These are phyloP conservation scores for Letharia columbiana DNA, from an alignment of 495 filamentous ascomycete species.

Conservation along the genomic window DNA sequence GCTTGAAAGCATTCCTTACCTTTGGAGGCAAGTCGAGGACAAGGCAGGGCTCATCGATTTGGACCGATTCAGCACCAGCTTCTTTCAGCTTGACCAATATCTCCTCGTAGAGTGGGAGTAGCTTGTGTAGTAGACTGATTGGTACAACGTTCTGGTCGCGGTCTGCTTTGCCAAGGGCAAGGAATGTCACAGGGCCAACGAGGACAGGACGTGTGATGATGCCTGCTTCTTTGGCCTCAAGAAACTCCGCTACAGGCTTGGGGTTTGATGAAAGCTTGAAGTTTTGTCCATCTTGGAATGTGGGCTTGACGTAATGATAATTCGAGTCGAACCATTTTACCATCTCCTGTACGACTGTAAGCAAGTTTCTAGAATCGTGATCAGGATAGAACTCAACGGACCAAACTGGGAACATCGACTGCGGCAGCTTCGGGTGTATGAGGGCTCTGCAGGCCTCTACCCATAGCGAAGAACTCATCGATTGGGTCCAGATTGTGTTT, in stretches of 20 bases:
- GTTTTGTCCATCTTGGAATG: slow-evolving; percentile 86
- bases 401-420: slow-evolving; percentile 83
- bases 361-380: slow-evolving; percentile 2
- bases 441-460: slow-evolving; percentile 87
- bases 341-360: slow-evolving; percentile 61
- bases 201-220: slow-evolving; percentile 88
- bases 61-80: slow-evolving; percentile 87
- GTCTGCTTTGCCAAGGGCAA: slow-evolving; percentile 92
- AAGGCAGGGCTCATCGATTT: slow-evolving; percentile 95
- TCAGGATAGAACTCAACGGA: slow-evolving; percentile 29
- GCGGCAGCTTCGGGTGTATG: slow-evolving; percentile 47
- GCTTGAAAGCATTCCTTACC: slow-evolving; percentile 95
- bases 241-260: slow-evolving; percentile 89
- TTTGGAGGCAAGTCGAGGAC: slow-evolving; percentile 83
- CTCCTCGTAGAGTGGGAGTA: slow-evolving; percentile 87
- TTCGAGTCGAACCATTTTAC: slow-evolving; percentile 99
- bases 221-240: slow-evolving; percentile 94
- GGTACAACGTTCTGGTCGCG: slow-evolving; percentile 84
- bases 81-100: slow-evolving; percentile 85
- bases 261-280: slow-evolving; percentile 82
- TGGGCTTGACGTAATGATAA: slow-evolving; percentile 99
- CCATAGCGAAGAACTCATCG: slow-evolving; percentile 99
- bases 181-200: slow-evolving; percentile 92
- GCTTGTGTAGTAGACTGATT: slow-evolving; percentile 83
- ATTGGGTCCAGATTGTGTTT: slow-evolving; percentile 74